Evolutionary conservation across 2,329 filamentous ascomycete genomes (phyloP), one percentile per base, ranked within the genome.

Genomic region (Paecilomyces variotii): DNA sequence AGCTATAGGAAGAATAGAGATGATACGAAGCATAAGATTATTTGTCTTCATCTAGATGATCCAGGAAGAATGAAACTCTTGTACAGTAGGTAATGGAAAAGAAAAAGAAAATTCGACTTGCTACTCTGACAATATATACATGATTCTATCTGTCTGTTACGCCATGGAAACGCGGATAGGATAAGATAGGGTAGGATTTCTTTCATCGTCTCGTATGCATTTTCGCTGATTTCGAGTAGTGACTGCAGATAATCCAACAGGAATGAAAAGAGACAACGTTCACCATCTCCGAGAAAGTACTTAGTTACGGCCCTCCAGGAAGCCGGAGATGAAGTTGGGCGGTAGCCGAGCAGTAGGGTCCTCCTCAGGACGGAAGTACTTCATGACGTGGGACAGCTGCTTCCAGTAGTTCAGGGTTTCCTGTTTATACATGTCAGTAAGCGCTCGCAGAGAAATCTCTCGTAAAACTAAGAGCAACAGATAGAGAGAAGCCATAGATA

Each of bases 391-490:
- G 63, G 89, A 89, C 62, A 92, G 83, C 78, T 99, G 94, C 79
- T 97, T 96, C 94, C 94, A 99, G 83, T 89, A 99, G 80, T 99
- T 99, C 82, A 99, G 86, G 57, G 90, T 99, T 83, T 99, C 94
- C 92, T 97, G 39, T 14, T 7, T 14, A 27, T 12, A 30, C 3
- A 53, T 14, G 28, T 27, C 24, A 53, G 51, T 19, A 25, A 53
- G 11, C 2, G 39, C 5, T 2, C n/a, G 19, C 14, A 45, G n/a
- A 24, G n/a, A 24, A 9, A 7, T 7, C 19, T 9, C 4, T 1
- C 5, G 5, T 24, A 14, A 24, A 4, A 9, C 30, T 10, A 5
- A 9, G 10, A 34, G 32, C 9, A 24, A 24, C 19, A 19, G 5
- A 3, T 7, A n/a, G 39, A 45, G 2, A 45, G 39, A 45, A 45